Evolutionary conservation across 2,329 filamentous ascomycete species (phyloP).

Genomic region (Colletotrichum musicola): DNA sequence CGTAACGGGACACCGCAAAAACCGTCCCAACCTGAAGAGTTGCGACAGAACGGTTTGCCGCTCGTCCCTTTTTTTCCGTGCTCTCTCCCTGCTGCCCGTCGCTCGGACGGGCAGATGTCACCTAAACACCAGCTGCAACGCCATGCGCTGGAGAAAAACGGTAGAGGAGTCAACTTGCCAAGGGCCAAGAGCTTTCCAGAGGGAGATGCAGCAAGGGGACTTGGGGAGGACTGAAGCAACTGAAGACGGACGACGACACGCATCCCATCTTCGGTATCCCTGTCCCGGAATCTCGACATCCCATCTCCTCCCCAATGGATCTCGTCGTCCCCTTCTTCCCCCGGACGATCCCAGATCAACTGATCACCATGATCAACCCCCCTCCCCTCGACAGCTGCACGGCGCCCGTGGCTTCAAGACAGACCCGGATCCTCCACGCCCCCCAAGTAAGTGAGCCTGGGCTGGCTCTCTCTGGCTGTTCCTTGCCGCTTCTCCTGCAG

Average conservation of each 20-base stretch:
- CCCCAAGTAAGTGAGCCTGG: neutral
- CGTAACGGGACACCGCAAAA: conserved; percentile 5
- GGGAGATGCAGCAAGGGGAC: neutral
- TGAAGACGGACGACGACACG: neutral
- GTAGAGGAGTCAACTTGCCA: neutral
- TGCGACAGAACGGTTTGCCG: neutral
- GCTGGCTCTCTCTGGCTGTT: neutral
- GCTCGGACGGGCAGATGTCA: conserved; percentile 27
- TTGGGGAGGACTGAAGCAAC: neutral
- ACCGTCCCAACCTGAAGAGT: neutral
- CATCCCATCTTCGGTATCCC: conserved; percentile 14
- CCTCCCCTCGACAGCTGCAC: conserved; percentile 13
- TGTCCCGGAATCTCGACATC: conserved; percentile 28
- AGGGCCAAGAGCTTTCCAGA: neutral
- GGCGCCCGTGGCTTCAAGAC: conserved; percentile 15
- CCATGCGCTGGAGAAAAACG: conserved; percentile 18
- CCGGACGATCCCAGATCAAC: conserved; percentile 31
- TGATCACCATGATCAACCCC: conserved; percentile 34
- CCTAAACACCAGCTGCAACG: conserved; percentile 16
- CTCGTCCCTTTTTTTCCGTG: neutral
- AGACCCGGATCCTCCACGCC: neutral
- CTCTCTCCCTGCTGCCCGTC: conserved; percentile 1
- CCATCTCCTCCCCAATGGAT: conserved; percentile 13
- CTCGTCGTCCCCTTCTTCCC: neutral
- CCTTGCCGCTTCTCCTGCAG: neutral